Evolutionary conservation across 2,329 filamentous ascomycete genomes (phyloP).

Genomic region (Bipolaris bicolor): DNA sequence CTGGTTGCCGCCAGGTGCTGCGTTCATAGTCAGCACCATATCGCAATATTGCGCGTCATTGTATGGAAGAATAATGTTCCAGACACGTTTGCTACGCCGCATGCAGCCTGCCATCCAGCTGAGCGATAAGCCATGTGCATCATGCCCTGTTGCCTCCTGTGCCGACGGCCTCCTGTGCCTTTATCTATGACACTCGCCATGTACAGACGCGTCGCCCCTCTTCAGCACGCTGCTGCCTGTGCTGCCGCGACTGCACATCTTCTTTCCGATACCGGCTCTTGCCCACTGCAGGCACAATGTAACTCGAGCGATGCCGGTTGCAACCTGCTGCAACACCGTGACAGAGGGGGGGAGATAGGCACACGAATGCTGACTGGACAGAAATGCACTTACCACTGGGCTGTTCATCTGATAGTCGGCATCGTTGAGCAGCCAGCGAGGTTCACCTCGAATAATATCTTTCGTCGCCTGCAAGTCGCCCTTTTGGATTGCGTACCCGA

Average conservation of each 20-base stretch:
- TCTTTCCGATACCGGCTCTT: slow-evolving; percentile 38
- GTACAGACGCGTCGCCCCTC: slow-evolving; percentile 26
- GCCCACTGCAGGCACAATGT: slow-evolving; percentile 17
- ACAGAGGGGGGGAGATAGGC: slow-evolving; percentile 31
- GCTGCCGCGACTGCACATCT: slow-evolving; percentile 18
- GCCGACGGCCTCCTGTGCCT: slow-evolving; percentile 37
- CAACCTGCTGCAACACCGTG: slow-evolving; percentile 19
- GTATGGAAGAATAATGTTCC: slow-evolving; percentile 34
- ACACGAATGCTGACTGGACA: slow-evolving; percentile 29
- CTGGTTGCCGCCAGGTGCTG: slow-evolving; percentile 65
- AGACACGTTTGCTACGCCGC: slow-evolving; percentile 11
- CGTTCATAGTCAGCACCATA: slow-evolving; percentile 35
- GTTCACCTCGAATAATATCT: slow-evolving; percentile 71
- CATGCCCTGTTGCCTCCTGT: slow-evolving; percentile 20
- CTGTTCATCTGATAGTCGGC: slow-evolving; percentile 85
- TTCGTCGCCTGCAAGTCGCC: slow-evolving; percentile 70
- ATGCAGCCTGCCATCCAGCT: slow-evolving; percentile 20
- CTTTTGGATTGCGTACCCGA: slow-evolving; percentile 80
- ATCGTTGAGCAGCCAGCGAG: slow-evolving; percentile 72
- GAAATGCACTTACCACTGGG: slow-evolving; percentile 51
- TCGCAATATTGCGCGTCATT: slow-evolving; percentile 38
- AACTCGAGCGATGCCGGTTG: slow-evolving; percentile 9
- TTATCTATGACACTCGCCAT: slow-evolving; percentile 36
- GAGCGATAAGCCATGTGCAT: slow-evolving; percentile 41
- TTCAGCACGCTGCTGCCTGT: slow-evolving; percentile 24